These are phyloP conservation scores for Rhodosporidiobolus odoratus DNA, from an alignment of 768 basidiomycete species.

Conservation along the genomic window DNA sequence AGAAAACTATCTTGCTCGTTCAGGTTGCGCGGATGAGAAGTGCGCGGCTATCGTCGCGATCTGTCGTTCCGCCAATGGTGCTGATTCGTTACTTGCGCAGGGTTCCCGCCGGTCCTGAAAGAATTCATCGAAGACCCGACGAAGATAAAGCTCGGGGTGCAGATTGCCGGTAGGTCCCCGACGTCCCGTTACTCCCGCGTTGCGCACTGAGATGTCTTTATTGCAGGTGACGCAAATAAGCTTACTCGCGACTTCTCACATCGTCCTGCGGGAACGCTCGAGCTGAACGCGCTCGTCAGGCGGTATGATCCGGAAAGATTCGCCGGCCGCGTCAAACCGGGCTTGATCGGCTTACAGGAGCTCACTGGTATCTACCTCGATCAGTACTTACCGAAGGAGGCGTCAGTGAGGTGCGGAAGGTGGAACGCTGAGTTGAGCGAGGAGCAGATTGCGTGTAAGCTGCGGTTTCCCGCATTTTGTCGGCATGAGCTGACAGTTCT, in stretches of 20 bases:
- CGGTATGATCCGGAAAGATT: conserved; percentile 8
- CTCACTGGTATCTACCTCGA: conserved; percentile 28
- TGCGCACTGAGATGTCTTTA: not conserved
- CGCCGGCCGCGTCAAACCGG: not conserved
- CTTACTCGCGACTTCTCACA: conserved; percentile 19
- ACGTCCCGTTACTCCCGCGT: not conserved
- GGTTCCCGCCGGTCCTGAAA: conserved; percentile 10
- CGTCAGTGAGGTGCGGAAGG: conserved; percentile 1
- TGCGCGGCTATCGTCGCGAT: not conserved
- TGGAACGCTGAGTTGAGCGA: conserved; percentile 2
- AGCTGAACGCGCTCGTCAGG: conserved; percentile 22
- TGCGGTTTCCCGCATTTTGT: not conserved
- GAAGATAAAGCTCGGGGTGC: conserved; percentile 31
- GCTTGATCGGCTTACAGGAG: conserved; percentile 30
- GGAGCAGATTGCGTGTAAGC: conserved; percentile 26
- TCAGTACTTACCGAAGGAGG: conserved; percentile 26
- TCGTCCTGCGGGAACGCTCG: conserved; percentile 14
- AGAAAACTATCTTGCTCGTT: conserved; percentile 20
- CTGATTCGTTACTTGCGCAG: not conserved
- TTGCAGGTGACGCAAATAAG: conserved; percentile 23
- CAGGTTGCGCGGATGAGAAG: conserved; percentile 27
- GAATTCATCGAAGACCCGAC: conserved; percentile 24
- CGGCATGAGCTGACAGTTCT: not conserved
- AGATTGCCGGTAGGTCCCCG: conserved; percentile 19
- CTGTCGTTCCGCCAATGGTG: accelerated